Evolutionary conservation across 108 stramenopile genomes (phyloP).

Genomic region (Schizochytrium sp.): DNA sequence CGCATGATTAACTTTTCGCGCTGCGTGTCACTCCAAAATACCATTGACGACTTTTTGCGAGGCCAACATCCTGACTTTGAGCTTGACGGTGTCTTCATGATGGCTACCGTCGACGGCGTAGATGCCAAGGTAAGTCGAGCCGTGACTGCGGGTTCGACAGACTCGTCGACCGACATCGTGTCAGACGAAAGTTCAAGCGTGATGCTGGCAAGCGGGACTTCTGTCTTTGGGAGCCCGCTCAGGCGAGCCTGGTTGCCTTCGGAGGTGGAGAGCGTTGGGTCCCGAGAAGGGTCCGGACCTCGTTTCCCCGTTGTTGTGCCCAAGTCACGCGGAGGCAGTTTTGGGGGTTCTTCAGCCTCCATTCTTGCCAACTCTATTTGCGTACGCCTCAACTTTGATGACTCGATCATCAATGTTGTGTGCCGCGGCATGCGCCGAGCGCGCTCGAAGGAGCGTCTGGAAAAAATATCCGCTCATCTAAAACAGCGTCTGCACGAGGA

Average conservation of each 20-base stretch:
- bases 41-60: conserved; percentile 3
- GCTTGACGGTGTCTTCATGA: background rate
- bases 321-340: background rate
- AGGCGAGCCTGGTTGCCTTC: background rate
- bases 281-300: background rate
- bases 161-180: background rate
- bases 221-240: background rate
- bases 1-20: background rate
- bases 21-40: background rate
- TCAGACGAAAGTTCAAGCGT: background rate
- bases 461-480: background rate
- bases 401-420: background rate
- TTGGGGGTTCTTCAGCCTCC: background rate
- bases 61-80: background rate
- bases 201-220: background rate
- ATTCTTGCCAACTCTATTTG: background rate
- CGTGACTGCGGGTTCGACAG: background rate
- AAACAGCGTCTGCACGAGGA: background rate
- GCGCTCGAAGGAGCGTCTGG: background rate
- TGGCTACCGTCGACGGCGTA: background rate
- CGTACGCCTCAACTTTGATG: background rate
- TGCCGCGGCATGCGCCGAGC: background rate
- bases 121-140: background rate
- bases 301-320: background rate
- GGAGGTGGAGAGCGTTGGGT: background rate